Conservation (phyloP, 495 filamentous ascomycete genomes). For the Neurospora africana region DNA sequence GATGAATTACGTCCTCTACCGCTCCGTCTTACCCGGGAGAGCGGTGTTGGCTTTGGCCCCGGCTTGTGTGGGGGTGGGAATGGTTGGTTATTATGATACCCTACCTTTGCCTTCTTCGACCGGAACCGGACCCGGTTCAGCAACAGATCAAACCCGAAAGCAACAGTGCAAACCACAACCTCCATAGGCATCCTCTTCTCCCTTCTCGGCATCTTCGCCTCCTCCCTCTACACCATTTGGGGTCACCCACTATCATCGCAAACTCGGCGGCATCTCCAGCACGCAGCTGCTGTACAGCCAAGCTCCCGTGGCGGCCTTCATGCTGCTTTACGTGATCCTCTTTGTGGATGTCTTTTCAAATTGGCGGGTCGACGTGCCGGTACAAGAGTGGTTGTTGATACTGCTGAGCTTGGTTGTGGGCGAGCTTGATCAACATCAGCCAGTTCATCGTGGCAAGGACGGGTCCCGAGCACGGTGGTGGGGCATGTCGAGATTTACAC, state of each 20-base stretch:
- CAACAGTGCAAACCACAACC: conserved; percentile 35
- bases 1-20: conserved; percentile 58
- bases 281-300: conserved; percentile 69
- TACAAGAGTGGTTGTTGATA: conserved; percentile 45
- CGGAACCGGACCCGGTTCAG: neutral
- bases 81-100: conserved; percentile 65
- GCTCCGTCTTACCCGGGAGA: conserved; percentile 42
- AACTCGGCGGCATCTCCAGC: conserved; percentile 48
- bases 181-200: conserved; percentile 51
- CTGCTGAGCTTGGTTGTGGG: conserved; percentile 49
- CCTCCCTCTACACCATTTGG: conserved; percentile 60
- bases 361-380: conserved; percentile 23
- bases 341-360: conserved; percentile 52
- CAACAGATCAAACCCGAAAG: conserved; percentile 22
- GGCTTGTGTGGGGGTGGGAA: conserved; percentile 55
- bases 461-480: conserved; percentile 58
- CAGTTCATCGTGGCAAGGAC: conserved; percentile 65
- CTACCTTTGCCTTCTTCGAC: conserved; percentile 17
- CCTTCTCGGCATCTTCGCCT: conserved; percentile 51
- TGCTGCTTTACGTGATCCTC: conserved; percentile 56
- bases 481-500: conserved; percentile 56
- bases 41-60: conserved; percentile 50
- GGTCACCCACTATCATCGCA: conserved; percentile 57
- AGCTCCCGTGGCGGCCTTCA: conserved; percentile 50
- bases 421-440: conserved; percentile 59